phyloP scores from a whole-genome alignment of 139 green algal genomes.

The Tetratostichococcus sp. region DNA sequence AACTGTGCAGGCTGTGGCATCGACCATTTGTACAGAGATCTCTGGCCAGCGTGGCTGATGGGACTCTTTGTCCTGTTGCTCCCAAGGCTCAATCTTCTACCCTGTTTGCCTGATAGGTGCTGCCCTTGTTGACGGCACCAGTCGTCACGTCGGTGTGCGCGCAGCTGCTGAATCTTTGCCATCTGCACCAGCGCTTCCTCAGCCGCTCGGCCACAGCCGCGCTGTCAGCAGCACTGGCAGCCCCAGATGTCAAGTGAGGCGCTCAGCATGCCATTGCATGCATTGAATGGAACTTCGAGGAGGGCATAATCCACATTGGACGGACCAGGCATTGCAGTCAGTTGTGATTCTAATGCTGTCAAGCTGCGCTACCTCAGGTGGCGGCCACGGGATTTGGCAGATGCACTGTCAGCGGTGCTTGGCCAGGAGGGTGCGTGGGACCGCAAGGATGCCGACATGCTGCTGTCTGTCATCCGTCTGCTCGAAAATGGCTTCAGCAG shows the following conservation, averaged over 20 bases:
- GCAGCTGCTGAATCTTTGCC: constrained; percentile 62
- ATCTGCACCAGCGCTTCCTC: constrained; percentile 71
- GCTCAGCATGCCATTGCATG: neutral
- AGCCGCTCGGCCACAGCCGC: constrained; percentile 53
- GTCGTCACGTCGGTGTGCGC: constrained; percentile 26
- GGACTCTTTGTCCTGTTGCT: no score
- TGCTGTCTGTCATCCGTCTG: constrained; percentile 42
- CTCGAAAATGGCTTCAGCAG: constrained; percentile 40
- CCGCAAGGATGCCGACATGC: constrained; percentile 29
- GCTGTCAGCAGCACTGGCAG: constrained; percentile 15
- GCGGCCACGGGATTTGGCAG: constrained; percentile 24
- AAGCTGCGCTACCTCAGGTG: no score
- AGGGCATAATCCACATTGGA: no score
- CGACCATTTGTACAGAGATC: no score
- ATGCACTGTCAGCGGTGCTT: constrained; percentile 55
- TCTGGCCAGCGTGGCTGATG: no score
- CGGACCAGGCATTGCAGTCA: no score
- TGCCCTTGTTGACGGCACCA: constrained; percentile 48
- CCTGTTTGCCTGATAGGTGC: no score
- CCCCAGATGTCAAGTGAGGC: neutral
- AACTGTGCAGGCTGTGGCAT: no score
- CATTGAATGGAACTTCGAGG: no score
- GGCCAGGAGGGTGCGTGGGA: constrained; percentile 36
- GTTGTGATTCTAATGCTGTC: no score
- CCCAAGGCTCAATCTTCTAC: no score